phyloP scores from a whole-genome alignment of 148 eudicot species.

The Rhododendron ferrugineum region DNA sequence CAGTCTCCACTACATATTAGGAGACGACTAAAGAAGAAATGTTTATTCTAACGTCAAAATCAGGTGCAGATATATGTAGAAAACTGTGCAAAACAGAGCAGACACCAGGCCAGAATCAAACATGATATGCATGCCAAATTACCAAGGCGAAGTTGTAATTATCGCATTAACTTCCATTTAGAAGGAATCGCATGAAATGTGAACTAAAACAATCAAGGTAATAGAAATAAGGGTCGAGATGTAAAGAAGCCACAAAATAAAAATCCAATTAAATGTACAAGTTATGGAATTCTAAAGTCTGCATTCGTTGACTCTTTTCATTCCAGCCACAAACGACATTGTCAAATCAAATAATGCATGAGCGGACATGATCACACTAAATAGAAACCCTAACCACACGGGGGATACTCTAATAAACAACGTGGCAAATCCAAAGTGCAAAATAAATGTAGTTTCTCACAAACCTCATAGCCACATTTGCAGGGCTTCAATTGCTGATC shows the following conservation, averaged over 20 bases:
- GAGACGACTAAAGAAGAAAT: background rate
- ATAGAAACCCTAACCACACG: background rate
- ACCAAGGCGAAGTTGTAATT: background rate
- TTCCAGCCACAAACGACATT: background rate
- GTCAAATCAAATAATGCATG: too few species aligned
- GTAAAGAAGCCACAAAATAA: background rate
- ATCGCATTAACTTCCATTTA: background rate
- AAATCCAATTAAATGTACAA: background rate
- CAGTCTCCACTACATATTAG: background rate
- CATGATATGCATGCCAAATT: background rate
- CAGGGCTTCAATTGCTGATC: constrained; percentile 62
- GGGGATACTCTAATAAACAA: background rate
- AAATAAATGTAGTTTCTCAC: background rate
- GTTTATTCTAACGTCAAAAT: background rate
- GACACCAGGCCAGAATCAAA: background rate
- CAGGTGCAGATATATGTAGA: background rate
- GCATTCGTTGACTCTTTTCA: background rate
- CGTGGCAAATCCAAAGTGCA: background rate
- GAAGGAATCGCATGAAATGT: background rate
- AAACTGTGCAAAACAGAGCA: background rate
- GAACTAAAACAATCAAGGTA: background rate
- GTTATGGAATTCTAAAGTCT: background rate
- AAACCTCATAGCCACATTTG: constrained; percentile 56
- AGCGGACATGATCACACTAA: background rate
- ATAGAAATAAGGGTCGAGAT: background rate